Base-by-base conservation (phyloP, 805 yeast genomes). In the Kuraishia molischiana region DNA sequence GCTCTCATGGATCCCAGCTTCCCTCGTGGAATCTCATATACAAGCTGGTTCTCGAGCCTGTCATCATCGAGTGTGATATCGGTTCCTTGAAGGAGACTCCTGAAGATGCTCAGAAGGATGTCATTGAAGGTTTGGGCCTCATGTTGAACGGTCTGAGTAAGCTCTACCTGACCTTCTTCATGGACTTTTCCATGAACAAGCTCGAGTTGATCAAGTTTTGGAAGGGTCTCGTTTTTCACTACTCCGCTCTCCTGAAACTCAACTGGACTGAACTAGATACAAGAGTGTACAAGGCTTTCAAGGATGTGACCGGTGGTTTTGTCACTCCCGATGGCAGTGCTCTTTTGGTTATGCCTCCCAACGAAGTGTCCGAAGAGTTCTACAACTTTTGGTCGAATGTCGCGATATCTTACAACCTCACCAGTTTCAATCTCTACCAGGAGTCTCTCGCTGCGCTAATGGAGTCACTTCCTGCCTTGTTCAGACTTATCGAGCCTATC, bases 21-120 rank as follows among this genome's bases (percentile, higher is more conserved):
- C 70, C 77, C 0, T 62, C 74, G 2, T 87, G 96, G 96, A 59
- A 67, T 20, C 55, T 78, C n/a, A 71, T 89, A 3, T 79, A 77
- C 48, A 53, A 61, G 22, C 67, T 80, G 28, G 85, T 85, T 2
- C 65, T 89, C 5, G 67, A 72, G 1, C 69, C 70, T 0, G 51
- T 47, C 3, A 51, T 79, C n/a, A 57, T 80, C 43, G 33, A 40
- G 8, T 40, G 45, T 4, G 42, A 33, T 35, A 13, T 28, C 17
- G 17, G 17, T 14, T 8, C 26, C 8, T 11, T 22, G 11, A 8
- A 8, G 26, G 13, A 9, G 17, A 14, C 31, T 14, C 31, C 31
- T 14, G 17, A 9, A 14, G 13, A 9, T 5, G 6, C 31, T 6
- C 13, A 28, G 5, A 22, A 22, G 11, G 31, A 28, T 14, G 17